Percentiles rank a stretch among this genome's conserved stretches.
phyloP scores from a whole-genome alignment of 768 basidiomycete species.

The Leucosporidium creatinivorum region DNA sequence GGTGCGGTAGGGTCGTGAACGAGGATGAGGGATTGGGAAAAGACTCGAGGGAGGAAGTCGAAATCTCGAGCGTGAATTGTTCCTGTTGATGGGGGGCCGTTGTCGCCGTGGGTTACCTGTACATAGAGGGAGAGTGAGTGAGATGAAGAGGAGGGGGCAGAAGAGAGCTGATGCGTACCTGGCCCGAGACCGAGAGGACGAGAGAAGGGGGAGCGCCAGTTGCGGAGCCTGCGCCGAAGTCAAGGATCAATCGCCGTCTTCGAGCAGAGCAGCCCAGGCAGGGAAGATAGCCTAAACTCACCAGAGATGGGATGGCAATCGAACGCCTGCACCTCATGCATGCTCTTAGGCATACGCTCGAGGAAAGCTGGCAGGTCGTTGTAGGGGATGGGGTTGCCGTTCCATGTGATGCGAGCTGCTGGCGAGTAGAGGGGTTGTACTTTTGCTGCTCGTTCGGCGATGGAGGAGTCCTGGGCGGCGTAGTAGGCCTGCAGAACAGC shows the following conservation, averaged over 20 bases:
- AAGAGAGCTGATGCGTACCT: not conserved
- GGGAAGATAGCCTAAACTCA: not conserved
- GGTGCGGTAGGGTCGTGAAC: not conserved
- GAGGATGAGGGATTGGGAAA: conserved; percentile 31
- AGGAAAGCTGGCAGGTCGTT: conserved; percentile 19
- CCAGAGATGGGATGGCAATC: conserved; percentile 32
- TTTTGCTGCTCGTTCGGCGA: not conserved
- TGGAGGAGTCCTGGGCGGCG: conserved; percentile 4
- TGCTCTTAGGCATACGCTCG: conserved; percentile 16
- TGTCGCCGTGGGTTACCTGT: conserved; percentile 27
- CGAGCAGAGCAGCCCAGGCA: not conserved
- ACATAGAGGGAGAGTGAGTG: not conserved
- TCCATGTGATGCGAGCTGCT: conserved; percentile 24
- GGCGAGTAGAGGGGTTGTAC: conserved; percentile 17
- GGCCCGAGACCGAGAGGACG: conserved; percentile 29
- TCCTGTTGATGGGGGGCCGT: conserved; percentile 16
- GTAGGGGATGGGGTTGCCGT: conserved; percentile 29
- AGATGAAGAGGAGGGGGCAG: too few relatives aligned
- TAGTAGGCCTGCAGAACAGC: not conserved
- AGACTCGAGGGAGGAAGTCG: conserved; percentile 29
- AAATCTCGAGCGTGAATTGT: conserved; percentile 14
- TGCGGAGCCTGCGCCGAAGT: conserved; percentile 5
- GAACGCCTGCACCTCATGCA: conserved; percentile 25
- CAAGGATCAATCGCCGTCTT: too few relatives aligned
- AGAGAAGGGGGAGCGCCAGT: conserved; percentile 14